A percentile compares a stretch with the other conserved stretches of the same genome.
Conservation (phyloP, 805 yeast species). For the Starmerella sp. region DNA sequence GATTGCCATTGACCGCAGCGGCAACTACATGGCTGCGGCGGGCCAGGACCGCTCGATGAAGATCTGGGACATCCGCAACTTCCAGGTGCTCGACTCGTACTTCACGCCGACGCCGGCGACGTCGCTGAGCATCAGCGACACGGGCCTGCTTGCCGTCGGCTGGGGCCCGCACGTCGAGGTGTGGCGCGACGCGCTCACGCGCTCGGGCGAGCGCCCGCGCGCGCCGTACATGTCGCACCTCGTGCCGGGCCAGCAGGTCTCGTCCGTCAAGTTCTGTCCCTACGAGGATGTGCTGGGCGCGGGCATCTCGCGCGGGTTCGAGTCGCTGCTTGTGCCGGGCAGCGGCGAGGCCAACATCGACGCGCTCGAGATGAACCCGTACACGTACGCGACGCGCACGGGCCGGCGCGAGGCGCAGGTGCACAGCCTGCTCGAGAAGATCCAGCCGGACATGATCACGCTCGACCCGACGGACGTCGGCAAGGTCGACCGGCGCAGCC, state of each 20-base stretch:
- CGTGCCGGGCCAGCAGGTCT: constrained; percentile 64
- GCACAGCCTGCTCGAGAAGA: constrained; percentile 68
- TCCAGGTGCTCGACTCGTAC: constrained; percentile 62
- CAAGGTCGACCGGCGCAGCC: constrained; percentile 61
- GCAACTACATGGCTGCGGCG: constrained; percentile 85
- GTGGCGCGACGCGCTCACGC: constrained; percentile 75
- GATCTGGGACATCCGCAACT: constrained; percentile 87
- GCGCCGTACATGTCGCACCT: constrained; percentile 89
- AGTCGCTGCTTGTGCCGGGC: constrained; percentile 88
- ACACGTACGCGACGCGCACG: constrained; percentile 76
- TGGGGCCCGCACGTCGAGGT: constrained; percentile 93
- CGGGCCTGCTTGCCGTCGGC: constrained; percentile 76
- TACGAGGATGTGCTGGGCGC: constrained; percentile 92
- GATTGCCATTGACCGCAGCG: constrained; percentile 79
- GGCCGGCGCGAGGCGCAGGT: constrained; percentile 94
- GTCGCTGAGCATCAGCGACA: constrained; percentile 69
- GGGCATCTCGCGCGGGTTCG: constrained; percentile 68
- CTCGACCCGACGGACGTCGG: constrained; percentile 85
- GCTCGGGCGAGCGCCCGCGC: constrained; percentile 42
- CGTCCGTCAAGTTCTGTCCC: constrained; percentile 67
- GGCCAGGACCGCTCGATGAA: constrained; percentile 78
- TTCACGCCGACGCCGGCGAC: constrained; percentile 77
- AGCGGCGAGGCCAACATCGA: constrained; percentile 97
- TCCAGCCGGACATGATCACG: constrained; percentile 84
- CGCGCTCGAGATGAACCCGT: constrained; percentile 87